Evolutionary conservation across 2,329 filamentous ascomycete genomes (phyloP).

Genomic region (Acrocalymma vagum): DNA sequence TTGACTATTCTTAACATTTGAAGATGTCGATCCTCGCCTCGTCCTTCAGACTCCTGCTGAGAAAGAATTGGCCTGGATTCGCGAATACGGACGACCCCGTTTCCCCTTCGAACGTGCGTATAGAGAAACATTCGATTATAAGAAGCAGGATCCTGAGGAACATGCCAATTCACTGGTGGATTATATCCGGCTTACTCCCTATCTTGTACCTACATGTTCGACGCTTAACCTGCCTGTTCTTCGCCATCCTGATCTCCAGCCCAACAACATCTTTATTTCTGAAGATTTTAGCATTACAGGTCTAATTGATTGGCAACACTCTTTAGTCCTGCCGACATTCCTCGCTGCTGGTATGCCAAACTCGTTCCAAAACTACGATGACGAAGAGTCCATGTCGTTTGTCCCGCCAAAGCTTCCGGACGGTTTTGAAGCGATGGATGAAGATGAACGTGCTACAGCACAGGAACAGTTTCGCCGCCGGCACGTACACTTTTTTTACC

Average conservation of each 20-base stretch:
- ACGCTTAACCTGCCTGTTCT: slow-evolving; percentile 29
- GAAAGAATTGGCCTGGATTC: slow-evolving; percentile 35
- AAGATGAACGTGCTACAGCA: slow-evolving; percentile 19
- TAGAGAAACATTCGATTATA: slow-evolving; percentile 28
- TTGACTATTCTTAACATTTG: slow-evolving; percentile 7
- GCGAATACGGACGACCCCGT: slow-evolving; percentile 22
- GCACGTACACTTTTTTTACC: slow-evolving; percentile 41
- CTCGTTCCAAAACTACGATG: slow-evolving; percentile 51
- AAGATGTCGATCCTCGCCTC: slow-evolving; percentile 20
- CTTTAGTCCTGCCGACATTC: slow-evolving; percentile 46
- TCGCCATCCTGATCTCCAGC: slow-evolving; percentile 46
- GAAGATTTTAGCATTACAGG: slow-evolving; percentile 41
- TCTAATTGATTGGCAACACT: slow-evolving; percentile 55
- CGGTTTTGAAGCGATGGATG: slow-evolving; percentile 21
- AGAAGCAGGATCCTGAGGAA: slow-evolving; percentile 27
- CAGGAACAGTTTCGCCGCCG: slow-evolving; percentile 33
- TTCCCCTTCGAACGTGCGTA: slow-evolving; percentile 28
- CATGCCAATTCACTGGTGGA: slow-evolving; percentile 22
- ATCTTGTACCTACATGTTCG: slow-evolving; percentile 28
- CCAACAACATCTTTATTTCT: slow-evolving; percentile 44
- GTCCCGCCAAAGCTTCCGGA: slow-evolving; percentile 24
- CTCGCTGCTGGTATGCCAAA: slow-evolving; percentile 49
- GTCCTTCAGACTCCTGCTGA: slow-evolving; percentile 28
- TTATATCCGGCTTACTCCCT: slow-evolving; percentile 23
- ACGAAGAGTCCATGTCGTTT: slow-evolving; percentile 31